A percentile compares a stretch with the other conserved stretches of the same genome.
Conservation (phyloP, 176 grass and related monocot genomes). For the Guadua angustifolia region DNA sequence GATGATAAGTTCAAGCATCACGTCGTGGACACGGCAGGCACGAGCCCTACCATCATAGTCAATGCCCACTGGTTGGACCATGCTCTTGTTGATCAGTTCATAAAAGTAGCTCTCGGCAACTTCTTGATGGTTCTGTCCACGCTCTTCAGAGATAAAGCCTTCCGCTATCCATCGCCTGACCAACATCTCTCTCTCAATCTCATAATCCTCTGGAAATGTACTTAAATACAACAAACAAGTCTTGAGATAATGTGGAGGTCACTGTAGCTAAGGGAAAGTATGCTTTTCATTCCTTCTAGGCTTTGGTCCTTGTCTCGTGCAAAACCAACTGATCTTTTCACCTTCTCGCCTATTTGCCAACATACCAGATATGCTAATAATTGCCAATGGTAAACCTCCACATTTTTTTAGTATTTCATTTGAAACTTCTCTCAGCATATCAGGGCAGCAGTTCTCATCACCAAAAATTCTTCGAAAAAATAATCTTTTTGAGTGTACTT, state of each 20-base stretch:
- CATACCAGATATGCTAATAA: neutral
- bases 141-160: constrained; percentile 36
- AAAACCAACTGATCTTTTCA: constrained; percentile 15
- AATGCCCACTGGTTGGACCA: no score
- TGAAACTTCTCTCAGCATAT: neutral
- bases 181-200: neutral
- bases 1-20: no score
- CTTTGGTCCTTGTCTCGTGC: neutral
- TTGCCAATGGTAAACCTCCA: neutral
- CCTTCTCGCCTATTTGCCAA: constrained; percentile 2
- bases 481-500: neutral
- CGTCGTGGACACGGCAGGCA: no score
- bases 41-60: no score
- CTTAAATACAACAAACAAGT: constrained; percentile 30
- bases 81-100: no score
- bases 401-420: neutral
- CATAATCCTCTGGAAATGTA: neutral
- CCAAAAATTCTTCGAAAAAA: neutral
- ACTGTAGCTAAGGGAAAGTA: constrained; percentile 28
- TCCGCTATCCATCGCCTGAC: constrained; percentile 46
- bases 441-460: neutral
- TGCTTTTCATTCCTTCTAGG: constrained; percentile 28
- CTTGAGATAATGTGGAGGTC: constrained; percentile 6
- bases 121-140: no score
- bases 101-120: neutral